Evolutionary conservation across 192 early-diverging fungal genomes (phyloP), one percentile per base, ranked within the genome.

Genomic region (Coemansia sp.): DNA sequence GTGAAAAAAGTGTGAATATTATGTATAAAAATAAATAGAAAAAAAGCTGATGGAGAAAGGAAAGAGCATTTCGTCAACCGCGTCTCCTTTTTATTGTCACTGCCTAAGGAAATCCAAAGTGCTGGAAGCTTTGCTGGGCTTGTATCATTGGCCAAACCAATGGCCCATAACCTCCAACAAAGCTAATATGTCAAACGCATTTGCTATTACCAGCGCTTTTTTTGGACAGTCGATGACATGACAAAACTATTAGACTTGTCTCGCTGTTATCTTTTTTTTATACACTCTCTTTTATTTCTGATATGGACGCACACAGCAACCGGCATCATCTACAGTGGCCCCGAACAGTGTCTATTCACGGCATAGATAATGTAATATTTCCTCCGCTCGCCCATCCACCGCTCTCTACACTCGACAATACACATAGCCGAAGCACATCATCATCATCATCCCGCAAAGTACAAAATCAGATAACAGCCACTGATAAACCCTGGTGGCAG

Each of bases 401-500:
- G 22, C 59, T 2, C 9, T 5, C 55, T 10, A 32, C 29, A 6
- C 19, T 2, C 15, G 15, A 5, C 24, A 58, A 8, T 2, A 58
- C 55, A 15, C 29, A 29, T 3, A 58, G 55, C 55, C 31, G 55
- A 58, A 31, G 55, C 27, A n/a, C 55, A n/a, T 34, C 27, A 27
- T 27, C 24, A 24, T 24, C 27, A 27, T 27, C 27, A 27, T 27
- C 27, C 27, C 3, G 2, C 53, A 11, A 27, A 10, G 4, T 27
- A 19, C 53, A 55, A 0, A 38, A 36, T n/a, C 50, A 51, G 50
- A 27, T 51, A 51, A 11, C 29, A 58, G 1, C 55, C 15, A 20
- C 48, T 27, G 15, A 15, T 8, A 70, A 67, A 13, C 64, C 79
- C 11, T 76, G 74, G 74, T 82, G 79, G 79, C 42, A 62, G 51